Evolutionary conservation across 2,329 filamentous ascomycete genomes (phyloP), one percentile per base, ranked within the genome.

Genomic region (Penicillium freii): DNA sequence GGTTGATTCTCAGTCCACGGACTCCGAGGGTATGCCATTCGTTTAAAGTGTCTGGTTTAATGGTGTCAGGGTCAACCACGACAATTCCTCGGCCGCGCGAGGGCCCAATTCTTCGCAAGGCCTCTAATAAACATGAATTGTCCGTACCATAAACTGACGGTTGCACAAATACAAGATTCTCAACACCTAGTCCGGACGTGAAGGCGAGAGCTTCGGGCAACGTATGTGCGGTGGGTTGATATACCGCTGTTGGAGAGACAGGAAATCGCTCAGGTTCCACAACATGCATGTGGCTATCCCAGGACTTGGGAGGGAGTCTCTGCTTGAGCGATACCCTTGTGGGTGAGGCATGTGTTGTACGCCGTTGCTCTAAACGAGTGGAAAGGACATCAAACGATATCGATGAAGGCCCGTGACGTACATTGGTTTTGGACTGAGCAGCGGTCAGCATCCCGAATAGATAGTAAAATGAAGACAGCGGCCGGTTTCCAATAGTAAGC

Each of bases 281-380:
- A 34, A 87, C 79, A 67, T 87, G 85, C 82, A 87, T 87, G 68
- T 87, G 84, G 50, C 80, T 82, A 66, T 86, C 84, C 84, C 84
- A 87, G 55, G 84, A 68, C 19, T 62, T 54, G 3, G 58, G 45
- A n/a, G 74, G 74, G 25, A 75, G 51, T 47, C 65, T 65, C 31
- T 64, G 53, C 29, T 61, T 69, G 27, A 70, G 27, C 4, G 64
- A 60, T 27, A 56, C 23, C 23, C 50, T 56, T 31, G 53, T 42
- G 36, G 31, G 8, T 10, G 53, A 25, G 6, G 31, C 42, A 66
- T 66, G 57, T 40, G 44, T 59, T 44, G 51, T 46, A 23, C 62
- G 60, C 23, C 60, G 29, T 40, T 58, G 56, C 23, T 55, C 49
- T 43, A 59, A 29, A 21, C 48, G 39, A n/a, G 50, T 53, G 2